phyloP scores from a whole-genome alignment of 2,329 filamentous ascomycete genomes.

The Diaporthe eres region DNA sequence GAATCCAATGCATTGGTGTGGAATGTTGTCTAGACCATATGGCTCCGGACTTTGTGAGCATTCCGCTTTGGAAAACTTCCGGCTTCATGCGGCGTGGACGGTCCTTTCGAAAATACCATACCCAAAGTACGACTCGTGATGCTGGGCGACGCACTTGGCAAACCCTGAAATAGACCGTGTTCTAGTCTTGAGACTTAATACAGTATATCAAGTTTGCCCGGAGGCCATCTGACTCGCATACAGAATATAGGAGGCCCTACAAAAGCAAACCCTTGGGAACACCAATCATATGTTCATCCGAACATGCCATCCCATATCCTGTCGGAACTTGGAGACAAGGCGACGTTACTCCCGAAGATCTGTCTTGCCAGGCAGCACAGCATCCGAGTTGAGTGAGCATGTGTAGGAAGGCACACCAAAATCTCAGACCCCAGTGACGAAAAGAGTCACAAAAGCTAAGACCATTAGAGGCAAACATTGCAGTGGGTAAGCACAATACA shows the following conservation, averaged over 20 bases:
- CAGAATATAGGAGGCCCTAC: not conserved
- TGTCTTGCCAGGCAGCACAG: not conserved
- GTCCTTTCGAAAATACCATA: not conserved
- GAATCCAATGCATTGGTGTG: not conserved
- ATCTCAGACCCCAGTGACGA: too few species aligned
- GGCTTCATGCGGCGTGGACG: not conserved
- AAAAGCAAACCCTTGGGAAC: not conserved
- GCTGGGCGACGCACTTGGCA: not conserved
- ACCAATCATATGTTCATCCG: not conserved
- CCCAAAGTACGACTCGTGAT: not conserved
- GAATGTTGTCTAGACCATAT: too few species aligned
- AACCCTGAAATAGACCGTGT: not conserved
- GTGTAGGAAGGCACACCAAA: not conserved
- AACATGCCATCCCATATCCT: not conserved
- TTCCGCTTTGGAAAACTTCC: not conserved
- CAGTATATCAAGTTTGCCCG: too few species aligned
- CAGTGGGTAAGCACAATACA: not conserved
- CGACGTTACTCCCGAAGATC: not conserved
- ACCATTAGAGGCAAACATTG: not conserved
- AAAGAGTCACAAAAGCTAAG: too few species aligned
- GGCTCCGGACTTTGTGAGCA: not conserved
- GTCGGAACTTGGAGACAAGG: not conserved
- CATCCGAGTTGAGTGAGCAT: not conserved
- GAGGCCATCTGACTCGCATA: not conserved
- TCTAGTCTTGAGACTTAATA: not conserved